Conservation (phyloP, 345 rosid genomes). For the Rubroshorea leprosula region DNA sequence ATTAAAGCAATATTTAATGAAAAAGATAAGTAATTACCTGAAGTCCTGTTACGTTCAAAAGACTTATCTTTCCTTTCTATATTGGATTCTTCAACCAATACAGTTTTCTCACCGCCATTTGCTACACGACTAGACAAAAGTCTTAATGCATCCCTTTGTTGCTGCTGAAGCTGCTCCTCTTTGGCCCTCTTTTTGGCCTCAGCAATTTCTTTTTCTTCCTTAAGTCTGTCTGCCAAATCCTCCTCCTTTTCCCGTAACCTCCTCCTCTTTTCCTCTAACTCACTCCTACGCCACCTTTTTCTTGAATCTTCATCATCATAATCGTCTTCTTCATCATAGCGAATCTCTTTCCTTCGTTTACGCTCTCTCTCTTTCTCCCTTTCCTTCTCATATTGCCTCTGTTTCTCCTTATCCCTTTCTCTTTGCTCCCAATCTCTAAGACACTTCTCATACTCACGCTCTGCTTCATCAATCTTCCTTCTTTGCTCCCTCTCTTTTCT, state of each 20-base stretch:
- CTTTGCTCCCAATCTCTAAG: conserved; percentile 95
- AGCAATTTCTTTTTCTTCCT: conserved; percentile 79
- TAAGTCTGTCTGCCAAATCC: conserved; percentile 62
- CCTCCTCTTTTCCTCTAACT: conserved; percentile 71
- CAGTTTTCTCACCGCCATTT: conserved; percentile 39
- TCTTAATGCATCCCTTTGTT: conserved; percentile 50
- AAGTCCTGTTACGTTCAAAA: conserved; percentile 29
- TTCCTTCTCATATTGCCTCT: conserved; percentile 88
- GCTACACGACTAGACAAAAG: conserved; percentile 40
- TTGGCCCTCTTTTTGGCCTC: conserved; percentile 76
- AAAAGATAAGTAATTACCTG: conserved; percentile 15
- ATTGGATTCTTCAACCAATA: conserved; percentile 26
- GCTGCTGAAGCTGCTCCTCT: conserved; percentile 61
- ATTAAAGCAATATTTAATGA: neutral
- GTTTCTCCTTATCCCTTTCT: conserved; percentile 89
- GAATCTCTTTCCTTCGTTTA: conserved; percentile 78
- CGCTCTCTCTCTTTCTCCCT: conserved; percentile 89
- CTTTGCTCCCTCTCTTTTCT: conserved; percentile 94
- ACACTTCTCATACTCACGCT: conserved; percentile 79
- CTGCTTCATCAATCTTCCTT: conserved; percentile 86
- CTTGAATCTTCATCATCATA: conserved; percentile 78
- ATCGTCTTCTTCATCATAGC: conserved; percentile 79
- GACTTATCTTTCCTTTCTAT: conserved; percentile 34
- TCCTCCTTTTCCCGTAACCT: conserved; percentile 78
- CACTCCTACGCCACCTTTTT: conserved; percentile 76